These are phyloP conservation scores for Cylindrotheca fusiformis DNA, from an alignment of 108 stramenopile genomes.

Conservation along the genomic window DNA sequence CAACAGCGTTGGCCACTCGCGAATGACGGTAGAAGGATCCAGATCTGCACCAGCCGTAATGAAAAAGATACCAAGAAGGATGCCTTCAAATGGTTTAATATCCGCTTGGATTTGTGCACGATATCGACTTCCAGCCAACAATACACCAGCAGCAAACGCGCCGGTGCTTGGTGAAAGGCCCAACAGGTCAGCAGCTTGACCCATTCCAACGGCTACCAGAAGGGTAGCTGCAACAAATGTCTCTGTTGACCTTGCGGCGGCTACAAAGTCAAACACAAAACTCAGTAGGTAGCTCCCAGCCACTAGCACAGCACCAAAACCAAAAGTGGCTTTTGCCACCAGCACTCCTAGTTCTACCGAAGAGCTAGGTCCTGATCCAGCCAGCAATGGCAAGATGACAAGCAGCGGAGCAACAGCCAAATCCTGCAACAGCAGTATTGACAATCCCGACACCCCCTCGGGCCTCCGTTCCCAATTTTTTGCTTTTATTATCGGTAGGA, in stretches of 20 bases:
- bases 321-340: slow-evolving; percentile 66
- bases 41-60: slow-evolving; percentile 68
- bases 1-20: slow-evolving; percentile 69
- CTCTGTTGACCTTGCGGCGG: slow-evolving; percentile 59
- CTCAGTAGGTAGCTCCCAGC: slow-evolving; percentile 48
- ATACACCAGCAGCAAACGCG: slow-evolving; percentile 80
- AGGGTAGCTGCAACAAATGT: slow-evolving; percentile 73
- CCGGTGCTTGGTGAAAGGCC: slow-evolving; percentile 67
- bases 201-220: slow-evolving; percentile 76
- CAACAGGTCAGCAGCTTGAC: slow-evolving; percentile 51
- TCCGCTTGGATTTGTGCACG: slow-evolving; percentile 82
- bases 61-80: slow-evolving; percentile 78
- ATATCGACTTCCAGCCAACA: slow-evolving; percentile 66
- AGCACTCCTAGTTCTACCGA: slow-evolving; percentile 48
- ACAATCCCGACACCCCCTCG: slow-evolving; percentile 61
- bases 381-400: slow-evolving; percentile 64
- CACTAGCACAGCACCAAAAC: slow-evolving; percentile 60
- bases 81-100: slow-evolving; percentile 80
- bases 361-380: slow-evolving; percentile 31
- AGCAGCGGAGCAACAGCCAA: slow-evolving; percentile 72
- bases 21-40: slow-evolving; percentile 51
- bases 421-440: slow-evolving; percentile 71
- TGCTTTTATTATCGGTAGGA: slow-evolving; percentile 62
- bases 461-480: slow-evolving; percentile 61
- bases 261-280: slow-evolving; percentile 70